These are phyloP conservation scores for Yamadazyma olivae DNA, from an alignment of 805 yeast species.

Conservation along the genomic window DNA sequence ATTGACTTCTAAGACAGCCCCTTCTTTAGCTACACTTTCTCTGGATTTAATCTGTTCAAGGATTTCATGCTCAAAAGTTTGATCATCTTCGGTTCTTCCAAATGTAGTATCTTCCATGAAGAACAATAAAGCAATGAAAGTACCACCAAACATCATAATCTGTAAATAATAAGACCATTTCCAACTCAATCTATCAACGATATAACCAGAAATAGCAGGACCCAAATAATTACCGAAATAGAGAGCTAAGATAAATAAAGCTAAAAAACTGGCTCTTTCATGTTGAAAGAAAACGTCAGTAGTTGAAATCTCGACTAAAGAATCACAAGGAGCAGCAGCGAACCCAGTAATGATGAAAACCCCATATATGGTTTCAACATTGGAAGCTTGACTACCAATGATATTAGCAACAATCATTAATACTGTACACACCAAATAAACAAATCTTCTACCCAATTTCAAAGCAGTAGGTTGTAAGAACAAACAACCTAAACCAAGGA, in stretches of 20 bases:
- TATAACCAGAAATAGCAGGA: conserved; percentile 44
- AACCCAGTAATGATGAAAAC: conserved; percentile 24
- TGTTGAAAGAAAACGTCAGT: conserved; percentile 46
- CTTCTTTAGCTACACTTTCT: conserved; percentile 6
- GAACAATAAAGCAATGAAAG: conserved; percentile 30
- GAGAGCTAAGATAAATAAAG: conserved; percentile 36
- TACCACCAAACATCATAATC: conserved; percentile 29
- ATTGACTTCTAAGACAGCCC: conserved; percentile 6
- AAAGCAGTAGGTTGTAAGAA: conserved; percentile 32
- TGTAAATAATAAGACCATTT: conserved; percentile 34
- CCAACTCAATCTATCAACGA: conserved; percentile 39
- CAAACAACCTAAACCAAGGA: conserved; percentile 32
- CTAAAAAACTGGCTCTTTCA: conserved; percentile 33
- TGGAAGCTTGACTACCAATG: conserved; percentile 25
- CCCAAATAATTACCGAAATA: conserved; percentile 43
- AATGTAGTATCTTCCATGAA: conserved; percentile 44
- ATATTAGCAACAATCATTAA: conserved; percentile 18
- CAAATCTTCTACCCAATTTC: conserved; percentile 27
- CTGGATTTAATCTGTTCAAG: conserved; percentile 24
- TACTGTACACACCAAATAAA: conserved; percentile 25
- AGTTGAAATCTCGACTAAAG: conserved; percentile 44
- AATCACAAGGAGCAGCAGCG: conserved; percentile 42
- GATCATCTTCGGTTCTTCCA: conserved; percentile 24
- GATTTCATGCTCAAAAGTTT: conserved; percentile 24
- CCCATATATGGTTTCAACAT: conserved; percentile 19